A percentile compares a stretch with the other conserved stretches of the same genome.
Conservation (phyloP, 2,329 filamentous ascomycete species). For the Ceratocystis eucalypticola region DNA sequence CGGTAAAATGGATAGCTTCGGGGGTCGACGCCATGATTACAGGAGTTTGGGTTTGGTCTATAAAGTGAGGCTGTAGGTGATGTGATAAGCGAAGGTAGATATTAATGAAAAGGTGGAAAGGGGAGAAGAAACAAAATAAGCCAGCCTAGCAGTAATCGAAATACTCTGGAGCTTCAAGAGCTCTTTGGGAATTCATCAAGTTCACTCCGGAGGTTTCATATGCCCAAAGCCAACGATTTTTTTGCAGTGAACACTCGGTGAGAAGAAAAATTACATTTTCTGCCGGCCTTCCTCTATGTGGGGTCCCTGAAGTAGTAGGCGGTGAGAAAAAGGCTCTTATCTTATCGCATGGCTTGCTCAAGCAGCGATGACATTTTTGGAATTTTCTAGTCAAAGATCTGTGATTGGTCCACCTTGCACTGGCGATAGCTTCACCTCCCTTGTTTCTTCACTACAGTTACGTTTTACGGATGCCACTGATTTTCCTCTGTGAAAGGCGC, state of each 20-base stretch:
- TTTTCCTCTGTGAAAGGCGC: neutral
- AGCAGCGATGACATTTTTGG: slow-evolving; percentile 10
- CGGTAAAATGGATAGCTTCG: slow-evolving; percentile 58
- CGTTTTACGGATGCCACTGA: neutral
- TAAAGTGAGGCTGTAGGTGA: neutral
- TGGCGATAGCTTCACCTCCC: slow-evolving; percentile 11
- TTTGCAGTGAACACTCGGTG: neutral
- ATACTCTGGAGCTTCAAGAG: neutral
- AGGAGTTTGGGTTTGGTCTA: neutral
- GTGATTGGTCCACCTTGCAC: slow-evolving; percentile 7
- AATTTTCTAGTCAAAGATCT: slow-evolving; percentile 9
- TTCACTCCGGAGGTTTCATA: too few relatives aligned
- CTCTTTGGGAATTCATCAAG: neutral
- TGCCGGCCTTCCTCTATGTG: slow-evolving; percentile 11
- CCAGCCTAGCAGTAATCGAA: neutral
- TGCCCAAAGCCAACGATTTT: neutral
- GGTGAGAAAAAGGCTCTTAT: slow-evolving; percentile 17
- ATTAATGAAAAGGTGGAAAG: neutral
- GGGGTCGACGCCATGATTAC: slow-evolving; percentile 31
- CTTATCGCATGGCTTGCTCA: slow-evolving; percentile 15
- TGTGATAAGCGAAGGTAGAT: neutral
- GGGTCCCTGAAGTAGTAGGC: slow-evolving; percentile 9
- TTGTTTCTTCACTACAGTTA: neutral
- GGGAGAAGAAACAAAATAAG: neutral
- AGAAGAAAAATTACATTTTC: slow-evolving; percentile 19